Evolutionary conservation across 2,329 filamentous ascomycete genomes (phyloP).

Genomic region (Ophiostoma pallidulum): DNA sequence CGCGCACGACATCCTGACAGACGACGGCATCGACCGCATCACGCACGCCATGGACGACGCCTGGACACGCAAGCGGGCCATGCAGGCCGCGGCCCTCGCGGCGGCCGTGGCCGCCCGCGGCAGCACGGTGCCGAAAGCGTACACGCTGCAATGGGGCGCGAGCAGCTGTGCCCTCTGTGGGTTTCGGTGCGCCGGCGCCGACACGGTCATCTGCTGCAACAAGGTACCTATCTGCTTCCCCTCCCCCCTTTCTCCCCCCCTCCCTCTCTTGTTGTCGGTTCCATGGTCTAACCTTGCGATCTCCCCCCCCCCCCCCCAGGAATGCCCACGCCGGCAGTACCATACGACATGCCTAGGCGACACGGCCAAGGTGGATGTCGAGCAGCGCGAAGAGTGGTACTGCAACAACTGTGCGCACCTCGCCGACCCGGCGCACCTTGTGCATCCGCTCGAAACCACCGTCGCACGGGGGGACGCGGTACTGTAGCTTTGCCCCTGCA

Average conservation of each 20-base stretch:
- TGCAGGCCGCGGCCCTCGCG: neutral
- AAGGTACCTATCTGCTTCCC: too few relatives aligned
- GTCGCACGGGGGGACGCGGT: neutral
- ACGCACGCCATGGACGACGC: conserved; percentile 26
- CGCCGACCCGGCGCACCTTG: conserved; percentile 3
- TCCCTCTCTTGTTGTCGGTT: too few relatives aligned
- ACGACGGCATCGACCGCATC: conserved; percentile 34
- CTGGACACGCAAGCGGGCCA: conserved; percentile 16
- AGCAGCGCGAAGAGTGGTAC: conserved; percentile 23
- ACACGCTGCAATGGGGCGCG: neutral
- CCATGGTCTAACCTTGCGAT: too few relatives aligned
- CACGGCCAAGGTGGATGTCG: conserved; percentile 27
- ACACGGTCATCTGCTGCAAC: conserved; percentile 40
- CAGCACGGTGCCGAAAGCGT: conserved; percentile 2
- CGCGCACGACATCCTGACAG: conserved; percentile 37
- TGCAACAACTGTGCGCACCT: conserved; percentile 33
- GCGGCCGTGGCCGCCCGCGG: neutral
- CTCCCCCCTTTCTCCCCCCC: too few relatives aligned
- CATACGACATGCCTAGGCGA: conserved; percentile 38
- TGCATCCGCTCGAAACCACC: neutral
- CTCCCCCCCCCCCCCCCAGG: conserved; percentile 23
- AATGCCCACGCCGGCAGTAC: conserved; percentile 36
- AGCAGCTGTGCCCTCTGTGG: conserved; percentile 38
- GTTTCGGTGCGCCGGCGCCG: conserved; percentile 23
- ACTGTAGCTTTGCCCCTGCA: neutral